A percentile compares a stretch with the other conserved stretches of the same genome.
These are phyloP conservation scores for Populus nigra DNA, from an alignment of 345 rosid species.

Conservation along the genomic window DNA sequence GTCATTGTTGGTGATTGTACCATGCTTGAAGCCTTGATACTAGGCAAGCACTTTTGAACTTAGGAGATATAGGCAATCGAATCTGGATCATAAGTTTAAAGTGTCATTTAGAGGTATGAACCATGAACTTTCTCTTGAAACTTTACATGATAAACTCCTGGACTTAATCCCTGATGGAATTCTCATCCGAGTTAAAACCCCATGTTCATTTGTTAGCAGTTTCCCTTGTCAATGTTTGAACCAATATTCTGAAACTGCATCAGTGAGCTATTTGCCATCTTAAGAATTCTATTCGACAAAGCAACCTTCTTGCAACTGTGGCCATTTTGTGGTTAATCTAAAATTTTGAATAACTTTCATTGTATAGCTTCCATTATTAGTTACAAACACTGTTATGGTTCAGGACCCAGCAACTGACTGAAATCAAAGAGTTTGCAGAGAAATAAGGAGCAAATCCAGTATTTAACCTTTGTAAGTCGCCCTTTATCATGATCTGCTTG, in stretches of 20 bases:
- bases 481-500: not conserved
- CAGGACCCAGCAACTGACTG: constrained; percentile 56
- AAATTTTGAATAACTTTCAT: not conserved
- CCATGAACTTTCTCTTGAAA: not conserved
- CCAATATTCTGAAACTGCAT: too few relatives aligned
- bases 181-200: not conserved
- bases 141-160: not conserved
- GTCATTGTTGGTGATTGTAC: not conserved
- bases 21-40: not conserved
- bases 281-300: too few relatives aligned
- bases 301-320: not conserved
- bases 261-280: too few relatives aligned
- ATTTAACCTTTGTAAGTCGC: not conserved
- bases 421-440: constrained; percentile 35
- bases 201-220: too few relatives aligned
- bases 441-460: constrained; percentile 27
- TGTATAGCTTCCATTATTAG: not conserved
- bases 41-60: not conserved
- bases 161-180: not conserved
- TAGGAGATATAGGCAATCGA: not conserved
- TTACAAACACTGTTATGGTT: not conserved
- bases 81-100: not conserved
- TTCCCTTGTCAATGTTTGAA: too few relatives aligned
- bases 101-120: not conserved
- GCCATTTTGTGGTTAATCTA: not conserved